Base-by-base conservation (phyloP, 768 basidiomycete species). In the Suillus placidus region DNA sequence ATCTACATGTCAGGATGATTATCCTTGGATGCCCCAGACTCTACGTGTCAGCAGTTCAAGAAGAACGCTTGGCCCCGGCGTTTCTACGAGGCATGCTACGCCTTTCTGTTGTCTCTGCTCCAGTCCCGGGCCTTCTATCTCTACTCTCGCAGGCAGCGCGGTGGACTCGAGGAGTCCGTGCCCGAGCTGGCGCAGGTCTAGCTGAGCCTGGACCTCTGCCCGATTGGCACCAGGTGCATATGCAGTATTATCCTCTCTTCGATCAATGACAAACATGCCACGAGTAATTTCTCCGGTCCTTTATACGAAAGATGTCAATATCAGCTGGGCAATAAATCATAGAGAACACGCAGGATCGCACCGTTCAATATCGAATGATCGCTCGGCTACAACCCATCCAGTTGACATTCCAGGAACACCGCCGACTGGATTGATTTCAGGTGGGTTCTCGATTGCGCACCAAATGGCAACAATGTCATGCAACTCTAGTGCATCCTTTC, bases 381-480 rank as follows among this genome's bases (percentile, higher is more conserved):
- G 80, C 66, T 72, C 78, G 35, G 72, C 71, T 18, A 81, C 80
- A 61, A 74, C 72, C 93, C 94, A 97, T 20, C 88, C 88, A 3
- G 72, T 71, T 47, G 64, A 79, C 73, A 74, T 81, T 63, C 37
- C 66, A 55, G 69, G 76, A 62, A 71, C 55, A 16, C 65, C 66
- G 60, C 70, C 52, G 63, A 64, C 71, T 56, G 71, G 63, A 42
- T 76, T 80, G 23, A 70, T 32, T 51, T 78, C 76, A 8, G 87
- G 88, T 20, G 90, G 89, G 65, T 90, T 88, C 64, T 84, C 83
- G 18, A 93, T 86, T 2, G 93, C 92, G 75, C 89, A 94, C 93
- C 94, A 97, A 18, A 97, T 84, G 3, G 93, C 92, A 13, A 89
- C 88, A 54, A 95, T 91, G 70, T 98, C 95, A 71, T 98, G 95